Conservation (phyloP, 768 basidiomycete genomes). For the Tylopilus intermedius region DNA sequence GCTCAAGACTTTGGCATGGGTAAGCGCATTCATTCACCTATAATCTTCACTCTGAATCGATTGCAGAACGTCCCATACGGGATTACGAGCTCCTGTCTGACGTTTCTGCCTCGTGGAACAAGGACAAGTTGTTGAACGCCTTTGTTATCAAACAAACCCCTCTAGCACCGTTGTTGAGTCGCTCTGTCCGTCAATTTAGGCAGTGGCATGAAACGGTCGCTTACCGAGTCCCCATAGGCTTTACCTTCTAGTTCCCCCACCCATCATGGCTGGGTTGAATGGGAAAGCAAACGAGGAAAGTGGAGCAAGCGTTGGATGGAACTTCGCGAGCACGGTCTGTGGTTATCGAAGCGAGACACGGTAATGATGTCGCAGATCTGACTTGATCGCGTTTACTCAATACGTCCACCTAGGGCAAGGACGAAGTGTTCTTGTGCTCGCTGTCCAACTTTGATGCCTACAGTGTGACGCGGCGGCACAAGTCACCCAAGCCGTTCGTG, state of each 20-base stretch:
- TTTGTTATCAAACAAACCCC: slow-evolving; percentile 76
- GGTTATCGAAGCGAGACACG: slow-evolving; percentile 84
- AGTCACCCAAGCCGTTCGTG: slow-evolving; percentile 77
- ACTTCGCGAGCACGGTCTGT: slow-evolving; percentile 80
- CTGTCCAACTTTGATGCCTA: slow-evolving; percentile 89
- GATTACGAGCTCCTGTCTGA: slow-evolving; percentile 81
- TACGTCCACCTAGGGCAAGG: slow-evolving; percentile 60
- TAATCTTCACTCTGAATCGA: slow-evolving; percentile 8
- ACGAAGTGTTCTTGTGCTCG: slow-evolving; percentile 76
- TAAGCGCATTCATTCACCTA: slow-evolving; percentile 32
- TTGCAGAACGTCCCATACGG: slow-evolving; percentile 80
- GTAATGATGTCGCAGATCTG: slow-evolving; percentile 34
- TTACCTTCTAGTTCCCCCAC: slow-evolving; percentile 44
- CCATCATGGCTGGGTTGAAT: slow-evolving; percentile 69
- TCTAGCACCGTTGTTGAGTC: slow-evolving; percentile 54
- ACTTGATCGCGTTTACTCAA: slow-evolving; percentile 1
- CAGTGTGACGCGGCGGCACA: slow-evolving; percentile 66
- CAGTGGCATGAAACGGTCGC: slow-evolving; percentile 35
- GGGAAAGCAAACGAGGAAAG: slow-evolving; percentile 87
- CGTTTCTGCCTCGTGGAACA: slow-evolving; percentile 84
- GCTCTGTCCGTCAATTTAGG: slow-evolving; percentile 42
- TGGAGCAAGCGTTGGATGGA: slow-evolving; percentile 93
- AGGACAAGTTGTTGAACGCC: slow-evolving; percentile 71
- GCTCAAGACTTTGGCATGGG: slow-evolving; percentile 93
- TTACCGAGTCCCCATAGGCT: slow-evolving; percentile 40